Evolutionary conservation across 108 stramenopile species (phyloP).

Genomic region (Pseudonitzschia multiseries): DNA sequence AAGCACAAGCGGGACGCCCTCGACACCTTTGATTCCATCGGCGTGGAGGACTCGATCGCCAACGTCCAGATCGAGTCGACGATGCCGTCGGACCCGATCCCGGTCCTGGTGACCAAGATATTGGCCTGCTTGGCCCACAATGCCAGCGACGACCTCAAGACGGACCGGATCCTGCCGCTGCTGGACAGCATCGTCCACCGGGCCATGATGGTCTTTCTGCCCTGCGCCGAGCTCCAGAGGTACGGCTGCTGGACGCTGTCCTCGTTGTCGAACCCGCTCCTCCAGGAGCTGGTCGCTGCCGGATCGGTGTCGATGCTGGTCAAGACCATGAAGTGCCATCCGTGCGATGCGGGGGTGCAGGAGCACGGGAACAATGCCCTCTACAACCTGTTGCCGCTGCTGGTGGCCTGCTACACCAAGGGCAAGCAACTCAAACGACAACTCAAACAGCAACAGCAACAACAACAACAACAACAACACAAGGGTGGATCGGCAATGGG

Average conservation of each 20-base stretch:
- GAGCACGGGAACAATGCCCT: constrained; percentile 20
- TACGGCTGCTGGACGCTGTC: constrained; percentile 33
- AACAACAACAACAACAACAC: background rate
- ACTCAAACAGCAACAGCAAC: background rate
- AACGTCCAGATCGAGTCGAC: background rate
- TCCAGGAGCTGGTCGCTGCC: constrained; percentile 23
- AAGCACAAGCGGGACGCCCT: background rate
- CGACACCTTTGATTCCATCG: constrained; percentile 13
- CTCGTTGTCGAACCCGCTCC: constrained; percentile 24
- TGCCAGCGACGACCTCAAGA: constrained; percentile 17
- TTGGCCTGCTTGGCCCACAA: constrained; percentile 9
- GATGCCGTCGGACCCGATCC: background rate
- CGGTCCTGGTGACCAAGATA: background rate
- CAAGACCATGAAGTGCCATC: constrained; percentile 19
- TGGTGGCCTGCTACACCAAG: background rate
- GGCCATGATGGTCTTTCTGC: constrained; percentile 9
- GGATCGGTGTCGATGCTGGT: background rate
- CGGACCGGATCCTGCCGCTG: constrained; percentile 5
- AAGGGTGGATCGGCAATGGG: too few species aligned
- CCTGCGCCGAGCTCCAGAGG: constrained; percentile 10
- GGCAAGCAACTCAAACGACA: background rate
- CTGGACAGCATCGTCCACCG: background rate
- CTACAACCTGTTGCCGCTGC: constrained; percentile 18
- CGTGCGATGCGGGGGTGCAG: constrained; percentile 2
- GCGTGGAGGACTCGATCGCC: background rate